phyloP scores from a whole-genome alignment of 2,329 filamentous ascomycete species.

The Tolypocladium album region DNA sequence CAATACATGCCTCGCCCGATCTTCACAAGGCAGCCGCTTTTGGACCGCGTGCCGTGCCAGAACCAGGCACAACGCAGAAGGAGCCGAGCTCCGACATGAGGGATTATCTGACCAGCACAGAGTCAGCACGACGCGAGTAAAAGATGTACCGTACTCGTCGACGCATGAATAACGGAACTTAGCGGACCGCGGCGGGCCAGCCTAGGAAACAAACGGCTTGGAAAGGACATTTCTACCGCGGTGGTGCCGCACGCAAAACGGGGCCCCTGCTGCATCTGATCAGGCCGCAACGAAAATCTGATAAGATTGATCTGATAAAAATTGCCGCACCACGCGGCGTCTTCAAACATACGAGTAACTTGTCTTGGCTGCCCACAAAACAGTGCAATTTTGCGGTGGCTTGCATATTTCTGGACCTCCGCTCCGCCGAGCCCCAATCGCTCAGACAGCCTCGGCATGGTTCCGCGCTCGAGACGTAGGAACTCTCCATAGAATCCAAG shows the following conservation, averaged over 20 bases:
- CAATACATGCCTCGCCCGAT: neutral
- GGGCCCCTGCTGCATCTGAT: neutral
- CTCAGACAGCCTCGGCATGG: neutral
- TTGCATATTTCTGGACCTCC: neutral
- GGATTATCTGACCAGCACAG: neutral
- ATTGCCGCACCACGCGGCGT: neutral
- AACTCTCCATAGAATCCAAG: neutral
- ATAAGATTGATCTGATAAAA: slow-evolving; percentile 5
- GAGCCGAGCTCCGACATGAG: neutral
- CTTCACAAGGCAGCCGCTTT: neutral
- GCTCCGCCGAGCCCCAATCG: neutral
- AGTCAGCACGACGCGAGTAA: no score
- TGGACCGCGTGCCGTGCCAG: neutral
- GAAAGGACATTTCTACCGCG: neutral
- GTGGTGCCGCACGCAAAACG: neutral
- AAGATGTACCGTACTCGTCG: neutral
- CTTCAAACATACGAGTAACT: neutral
- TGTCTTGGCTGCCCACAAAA: neutral
- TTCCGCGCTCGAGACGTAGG: neutral
- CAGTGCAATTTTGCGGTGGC: neutral
- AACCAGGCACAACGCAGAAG: neutral
- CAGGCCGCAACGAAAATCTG: neutral
- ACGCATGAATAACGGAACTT: neutral
- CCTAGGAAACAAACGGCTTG: neutral
- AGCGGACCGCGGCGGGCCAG: neutral